Base-by-base conservation (phyloP, 441 rosid species). In the Breynia disticha region DNA sequence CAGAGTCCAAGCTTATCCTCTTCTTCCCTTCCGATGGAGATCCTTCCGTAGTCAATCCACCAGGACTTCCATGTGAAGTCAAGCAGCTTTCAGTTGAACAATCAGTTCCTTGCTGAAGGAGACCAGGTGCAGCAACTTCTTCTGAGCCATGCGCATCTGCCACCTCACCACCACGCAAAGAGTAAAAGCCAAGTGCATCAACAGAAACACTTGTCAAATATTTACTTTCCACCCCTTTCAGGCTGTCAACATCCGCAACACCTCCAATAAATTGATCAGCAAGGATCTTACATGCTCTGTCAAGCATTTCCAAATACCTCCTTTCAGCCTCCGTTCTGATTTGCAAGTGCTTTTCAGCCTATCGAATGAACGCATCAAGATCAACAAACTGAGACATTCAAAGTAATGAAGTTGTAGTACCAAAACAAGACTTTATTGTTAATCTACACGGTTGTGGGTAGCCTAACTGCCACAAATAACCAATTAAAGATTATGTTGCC, bases 51-150 rank as follows among this genome's bases (percentile, higher is more conserved):
- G 62, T 52, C 53, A 72, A 64, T 41, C 77, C 78, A 54, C 69
- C 69, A 4, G 80, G 81, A 58, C 83, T 28, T 5, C 35, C 35
- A 9, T 28, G 35, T 2, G 82, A 80, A 45, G 90, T 80, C 71
- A 83, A 66, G 72, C 86, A 80, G 72, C 90, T 83, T 53, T 80
- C 86, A 0, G 84, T 83, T 14, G 86, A 83, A 50, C 86, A 77
- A 71, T 76, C 86, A 16, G 78, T 70, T 57, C 79, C 68, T 63
- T 78, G 90, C 13, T 72, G 69, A 62, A 63, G 82, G 57, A 76
- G 65, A 53, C 72, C 50, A 2, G 67, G 62, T 28, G 62, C 50
- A 22, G 62, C 50, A 22, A 67, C 70, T 54, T 65, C 77, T 32
- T 70, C 80, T 24, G n/a, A 67, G 56, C 72, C 70, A 14, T 58